Evolutionary conservation across 768 basidiomycete genomes (phyloP), one percentile per base, ranked within the genome.

Genomic region (Suillus fuscotomentosus): DNA sequence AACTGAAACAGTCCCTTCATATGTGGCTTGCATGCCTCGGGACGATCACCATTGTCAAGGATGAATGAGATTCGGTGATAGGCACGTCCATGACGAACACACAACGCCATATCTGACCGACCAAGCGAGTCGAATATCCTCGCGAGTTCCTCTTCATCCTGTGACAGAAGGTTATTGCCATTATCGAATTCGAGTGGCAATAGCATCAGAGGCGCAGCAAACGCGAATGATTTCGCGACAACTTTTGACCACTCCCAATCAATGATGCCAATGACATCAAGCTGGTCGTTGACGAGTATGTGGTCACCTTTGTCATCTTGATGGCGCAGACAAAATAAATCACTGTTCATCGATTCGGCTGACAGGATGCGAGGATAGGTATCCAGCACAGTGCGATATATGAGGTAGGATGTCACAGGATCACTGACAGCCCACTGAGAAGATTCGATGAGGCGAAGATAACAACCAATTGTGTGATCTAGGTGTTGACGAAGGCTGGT

Each of bases 221-320:
- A 55, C 6, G 34, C 54, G n/a, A 38, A 55, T 22, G 34, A 38
- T 22, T 14, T 55, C 6, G 11, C n/a, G 5, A 55, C 34, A 36
- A 55, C 54, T 22, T 55, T 55, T 8, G 54, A 55, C 64, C 64
- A 73, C 61, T 76, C 76, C 76, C 76, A 77, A 62, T 77, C 74
- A 41, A 77, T 72, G 56, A 74, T 67, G 8, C 70, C 69, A 13
- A 65, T 59, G 38, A 76, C 65, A 22, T 70, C 60, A 50, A 69
- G 62, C 4, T 69, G 63, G 13, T 71, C 67, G 54, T 74, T 68
- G 38, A 73, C 64, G 42, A 76, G 64, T 27, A 72, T 66, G 42
- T 77, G 71, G 65, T 70, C 74, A 9, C 70, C 73, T 41, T 67
- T 70, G 17, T 70, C 65, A 38, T 73, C 66, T 45, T 60, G 63